phyloP scores from a whole-genome alignment of 352 stramenopile species.

The Phytophthora sp. region DNA sequence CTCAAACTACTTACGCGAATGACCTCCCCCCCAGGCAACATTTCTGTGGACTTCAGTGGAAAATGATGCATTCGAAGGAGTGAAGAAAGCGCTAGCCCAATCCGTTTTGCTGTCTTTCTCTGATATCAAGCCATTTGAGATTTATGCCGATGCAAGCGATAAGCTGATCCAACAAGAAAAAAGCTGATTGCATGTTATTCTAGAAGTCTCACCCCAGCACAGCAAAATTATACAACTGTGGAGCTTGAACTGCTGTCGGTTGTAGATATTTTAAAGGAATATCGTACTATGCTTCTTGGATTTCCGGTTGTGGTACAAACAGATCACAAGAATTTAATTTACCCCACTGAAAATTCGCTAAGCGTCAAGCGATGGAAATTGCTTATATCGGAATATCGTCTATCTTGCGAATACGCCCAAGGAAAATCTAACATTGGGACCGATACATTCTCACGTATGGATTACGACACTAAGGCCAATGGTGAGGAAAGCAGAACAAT shows the following conservation, averaged over 20 bases:
- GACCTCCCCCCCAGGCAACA: no score
- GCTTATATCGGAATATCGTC: not conserved
- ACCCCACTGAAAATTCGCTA: not conserved
- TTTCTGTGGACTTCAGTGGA: not conserved
- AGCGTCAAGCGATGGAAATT: not conserved
- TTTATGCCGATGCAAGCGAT: not conserved
- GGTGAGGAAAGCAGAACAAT: not conserved
- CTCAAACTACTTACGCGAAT: no score
- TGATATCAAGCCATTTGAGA: not conserved
- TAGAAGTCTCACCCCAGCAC: no score
- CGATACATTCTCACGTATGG: not conserved
- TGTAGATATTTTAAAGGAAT: not conserved
- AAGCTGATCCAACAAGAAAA: not conserved
- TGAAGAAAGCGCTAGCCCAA: not conserved
- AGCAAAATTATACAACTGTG: no score
- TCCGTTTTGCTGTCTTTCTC: not conserved
- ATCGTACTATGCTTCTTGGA: not conserved
- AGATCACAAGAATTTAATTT: conserved; percentile 6
- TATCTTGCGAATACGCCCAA: not conserved
- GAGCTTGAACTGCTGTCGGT: not conserved
- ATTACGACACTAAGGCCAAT: not conserved
- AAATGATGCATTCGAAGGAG: not conserved
- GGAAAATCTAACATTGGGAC: not conserved
- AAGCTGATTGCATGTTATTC: no score
- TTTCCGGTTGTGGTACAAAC: not conserved